phyloP scores from a whole-genome alignment of 2,329 filamentous ascomycete species.

The Phyllosticta ampelicida region DNA sequence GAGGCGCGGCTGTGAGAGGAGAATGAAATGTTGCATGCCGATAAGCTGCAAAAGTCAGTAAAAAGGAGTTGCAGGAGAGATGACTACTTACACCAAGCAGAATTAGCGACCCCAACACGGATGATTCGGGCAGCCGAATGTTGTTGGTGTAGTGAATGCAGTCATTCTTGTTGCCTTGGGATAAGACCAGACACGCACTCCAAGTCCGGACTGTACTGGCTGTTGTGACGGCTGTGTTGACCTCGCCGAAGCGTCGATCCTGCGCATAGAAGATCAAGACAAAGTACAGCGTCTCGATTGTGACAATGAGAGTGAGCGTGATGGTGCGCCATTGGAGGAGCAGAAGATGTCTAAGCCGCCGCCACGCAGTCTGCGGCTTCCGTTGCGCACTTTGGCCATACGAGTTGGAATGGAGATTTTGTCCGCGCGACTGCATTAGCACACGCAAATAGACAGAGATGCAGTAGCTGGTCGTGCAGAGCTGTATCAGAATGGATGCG shows the following conservation, averaged over 20 bases:
- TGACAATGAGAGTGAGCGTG: conserved; percentile 19
- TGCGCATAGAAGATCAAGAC: conserved; percentile 22
- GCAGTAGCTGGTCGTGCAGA: conserved; percentile 24
- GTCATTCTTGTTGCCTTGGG: conserved; percentile 16
- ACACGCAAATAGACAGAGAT: conserved; percentile 23
- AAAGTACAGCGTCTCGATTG: conserved; percentile 19
- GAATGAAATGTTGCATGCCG: conserved; percentile 26
- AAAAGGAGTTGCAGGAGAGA: neutral
- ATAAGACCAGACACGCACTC: conserved; percentile 18
- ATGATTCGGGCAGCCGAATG: conserved; percentile 15
- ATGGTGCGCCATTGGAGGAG: conserved; percentile 21
- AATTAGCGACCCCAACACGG: conserved; percentile 18
- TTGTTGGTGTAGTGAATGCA: conserved; percentile 19
- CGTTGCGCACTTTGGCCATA: neutral
- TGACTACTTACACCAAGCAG: conserved; percentile 19
- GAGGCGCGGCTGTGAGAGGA: conserved; percentile 20
- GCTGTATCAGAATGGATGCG: conserved; percentile 22
- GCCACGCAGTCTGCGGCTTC: conserved; percentile 15
- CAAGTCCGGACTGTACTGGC: conserved; percentile 18
- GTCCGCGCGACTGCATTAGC: conserved; percentile 8
- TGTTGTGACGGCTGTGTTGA: conserved; percentile 10
- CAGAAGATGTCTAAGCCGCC: conserved; percentile 17
- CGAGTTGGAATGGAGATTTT: neutral
- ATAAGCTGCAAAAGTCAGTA: conserved; percentile 21
- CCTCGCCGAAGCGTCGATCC: conserved; percentile 16